Percentiles rank a stretch among this genome's conserved stretches.
Conservation (phyloP, 331 rosid species). For the Acacia concinna region DNA sequence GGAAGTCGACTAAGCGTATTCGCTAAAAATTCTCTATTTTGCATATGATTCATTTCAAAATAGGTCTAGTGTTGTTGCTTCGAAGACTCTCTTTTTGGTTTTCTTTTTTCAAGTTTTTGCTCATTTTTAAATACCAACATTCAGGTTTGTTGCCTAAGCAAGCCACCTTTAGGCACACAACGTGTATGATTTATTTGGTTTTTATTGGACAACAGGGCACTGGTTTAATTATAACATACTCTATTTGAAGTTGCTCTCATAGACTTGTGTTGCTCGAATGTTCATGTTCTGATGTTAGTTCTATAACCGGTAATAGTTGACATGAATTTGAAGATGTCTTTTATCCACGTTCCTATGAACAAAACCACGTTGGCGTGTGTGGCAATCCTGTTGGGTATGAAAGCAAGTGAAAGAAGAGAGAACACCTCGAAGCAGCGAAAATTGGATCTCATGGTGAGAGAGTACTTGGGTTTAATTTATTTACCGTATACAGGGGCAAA, state of each 20-base stretch:
- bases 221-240: neutral
- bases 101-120: too few species aligned
- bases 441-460: neutral
- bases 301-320: too few species aligned
- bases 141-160: neutral
- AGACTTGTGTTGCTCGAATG: neutral
- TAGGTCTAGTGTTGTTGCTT: neutral
- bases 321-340: neutral
- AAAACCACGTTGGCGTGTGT: too few species aligned
- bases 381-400: too few species aligned
- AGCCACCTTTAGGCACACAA: neutral
- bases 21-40: neutral
- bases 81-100: neutral
- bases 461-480: neutral
- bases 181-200: neutral
- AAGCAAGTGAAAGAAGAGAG: neutral
- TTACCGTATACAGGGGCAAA: too few species aligned
- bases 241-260: neutral
- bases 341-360: too few species aligned
- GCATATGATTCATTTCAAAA: neutral
- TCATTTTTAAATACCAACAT: neutral
- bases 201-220: neutral
- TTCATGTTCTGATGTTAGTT: neutral
- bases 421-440: too few species aligned
- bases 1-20: slow-evolving; percentile 67